Percentiles rank a stretch among this genome's conserved stretches.
These are phyloP conservation scores for Gardenia jasminoides DNA, from an alignment of 257 asterid genomes.

Conservation along the genomic window DNA sequence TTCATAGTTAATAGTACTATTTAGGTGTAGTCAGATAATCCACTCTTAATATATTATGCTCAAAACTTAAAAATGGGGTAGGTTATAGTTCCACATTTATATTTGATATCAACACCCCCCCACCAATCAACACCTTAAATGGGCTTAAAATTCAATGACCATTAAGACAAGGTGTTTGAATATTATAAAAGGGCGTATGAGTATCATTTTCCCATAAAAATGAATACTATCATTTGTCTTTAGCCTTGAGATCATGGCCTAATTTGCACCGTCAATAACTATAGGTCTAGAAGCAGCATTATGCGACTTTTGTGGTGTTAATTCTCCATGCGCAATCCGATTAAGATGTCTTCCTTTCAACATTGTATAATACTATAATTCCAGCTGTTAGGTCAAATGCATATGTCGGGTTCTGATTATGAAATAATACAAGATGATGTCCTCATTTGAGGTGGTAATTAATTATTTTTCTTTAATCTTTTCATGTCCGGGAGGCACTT, in stretches of 20 bases:
- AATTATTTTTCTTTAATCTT: not conserved
- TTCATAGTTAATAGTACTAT: no score
- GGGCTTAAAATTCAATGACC: no score
- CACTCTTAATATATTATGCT: no score
- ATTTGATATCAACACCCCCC: no score
- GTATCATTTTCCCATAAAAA: no score
- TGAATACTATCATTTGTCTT: not conserved
- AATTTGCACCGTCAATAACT: not conserved
- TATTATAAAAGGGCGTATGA: no score
- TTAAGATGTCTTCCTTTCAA: not conserved
- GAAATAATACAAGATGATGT: conserved; percentile 15
- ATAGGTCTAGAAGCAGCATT: not conserved
- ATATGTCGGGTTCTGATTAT: not conserved
- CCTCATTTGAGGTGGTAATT: not conserved
- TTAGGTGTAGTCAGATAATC: no score
- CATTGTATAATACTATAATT: not conserved
- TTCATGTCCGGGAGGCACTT: no score
- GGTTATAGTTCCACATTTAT: no score
- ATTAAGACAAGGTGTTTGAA: no score
- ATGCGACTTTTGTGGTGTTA: not conserved
- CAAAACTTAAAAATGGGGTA: no score
- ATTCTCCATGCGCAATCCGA: not conserved
- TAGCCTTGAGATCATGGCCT: not conserved
- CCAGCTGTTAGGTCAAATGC: conserved; percentile 2
- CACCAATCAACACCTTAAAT: no score